phyloP scores from a whole-genome alignment of 805 yeast genomes.

The Wickerhamiella slavikovae region DNA sequence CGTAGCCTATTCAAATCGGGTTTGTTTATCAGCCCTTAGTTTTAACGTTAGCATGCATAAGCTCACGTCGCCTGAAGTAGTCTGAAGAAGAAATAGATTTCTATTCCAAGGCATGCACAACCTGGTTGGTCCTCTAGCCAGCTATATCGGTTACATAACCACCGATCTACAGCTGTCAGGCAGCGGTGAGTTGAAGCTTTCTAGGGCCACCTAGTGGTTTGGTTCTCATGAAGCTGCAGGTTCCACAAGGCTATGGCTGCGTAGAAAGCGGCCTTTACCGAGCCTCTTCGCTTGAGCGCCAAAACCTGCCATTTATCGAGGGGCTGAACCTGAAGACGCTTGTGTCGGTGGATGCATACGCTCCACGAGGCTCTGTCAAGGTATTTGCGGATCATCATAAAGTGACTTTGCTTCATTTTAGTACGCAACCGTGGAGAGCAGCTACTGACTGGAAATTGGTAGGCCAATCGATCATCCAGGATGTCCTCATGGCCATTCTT shows the following conservation, averaged over 20 bases:
- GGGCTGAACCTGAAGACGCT: conserved; percentile 51
- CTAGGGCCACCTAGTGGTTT: too few relatives aligned
- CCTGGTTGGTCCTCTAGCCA: too few relatives aligned
- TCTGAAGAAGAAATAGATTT: too few relatives aligned
- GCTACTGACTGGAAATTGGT: conserved; percentile 54
- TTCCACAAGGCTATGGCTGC: conserved; percentile 78
- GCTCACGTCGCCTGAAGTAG: too few relatives aligned
- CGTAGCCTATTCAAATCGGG: too few relatives aligned
- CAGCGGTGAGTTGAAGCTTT: too few relatives aligned
- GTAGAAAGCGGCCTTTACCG: conserved; percentile 79
- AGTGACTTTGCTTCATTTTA: conserved; percentile 18
- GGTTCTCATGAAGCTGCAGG: too few relatives aligned
- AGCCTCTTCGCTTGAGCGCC: conserved; percentile 57
- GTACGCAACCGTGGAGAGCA: conserved; percentile 20
- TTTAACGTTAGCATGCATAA: too few relatives aligned
- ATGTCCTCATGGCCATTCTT: conserved; percentile 43
- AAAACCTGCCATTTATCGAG: conserved; percentile 57
- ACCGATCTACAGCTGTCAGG: too few relatives aligned
- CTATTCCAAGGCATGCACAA: too few relatives aligned
- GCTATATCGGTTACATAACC: too few relatives aligned
- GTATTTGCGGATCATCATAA: conserved; percentile 33
- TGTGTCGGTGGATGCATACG: conserved; percentile 63
- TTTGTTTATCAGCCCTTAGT: too few relatives aligned
- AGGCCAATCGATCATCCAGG: conserved; percentile 40
- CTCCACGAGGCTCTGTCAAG: conserved; percentile 52